Percentiles rank a stretch among this genome's conserved stretches.
Conservation (phyloP, 2,329 filamentous ascomycete species). For the Grosmannia huntii region DNA sequence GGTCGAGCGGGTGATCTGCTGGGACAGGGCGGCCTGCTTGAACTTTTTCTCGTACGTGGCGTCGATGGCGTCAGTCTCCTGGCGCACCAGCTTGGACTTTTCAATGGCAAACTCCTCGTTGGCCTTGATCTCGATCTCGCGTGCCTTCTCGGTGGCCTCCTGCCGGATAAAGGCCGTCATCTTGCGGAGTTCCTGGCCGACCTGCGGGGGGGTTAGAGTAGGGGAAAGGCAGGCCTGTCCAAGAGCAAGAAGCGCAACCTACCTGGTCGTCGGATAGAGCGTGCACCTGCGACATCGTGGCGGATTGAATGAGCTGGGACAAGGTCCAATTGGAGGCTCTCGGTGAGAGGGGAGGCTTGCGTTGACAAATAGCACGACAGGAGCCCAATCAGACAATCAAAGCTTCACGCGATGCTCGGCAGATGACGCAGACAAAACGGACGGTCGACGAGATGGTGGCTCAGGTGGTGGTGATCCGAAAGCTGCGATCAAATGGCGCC, state of each 20-base stretch:
- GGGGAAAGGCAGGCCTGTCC: neutral
- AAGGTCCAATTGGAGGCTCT: too few relatives aligned
- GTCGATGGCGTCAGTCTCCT: slow-evolving; percentile 91
- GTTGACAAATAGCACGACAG: neutral
- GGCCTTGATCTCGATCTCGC: slow-evolving; percentile 95
- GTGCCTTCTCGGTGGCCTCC: slow-evolving; percentile 92
- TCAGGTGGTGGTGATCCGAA: too few relatives aligned
- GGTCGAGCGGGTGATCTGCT: slow-evolving; percentile 96
- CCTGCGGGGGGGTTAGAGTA: slow-evolving; percentile 37
- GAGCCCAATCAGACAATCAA: neutral
- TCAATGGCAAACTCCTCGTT: slow-evolving; percentile 99
- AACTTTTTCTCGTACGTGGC: slow-evolving; percentile 94
- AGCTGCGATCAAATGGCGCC: too few relatives aligned
- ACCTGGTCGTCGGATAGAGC: slow-evolving; percentile 97
- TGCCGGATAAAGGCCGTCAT: slow-evolving; percentile 99
- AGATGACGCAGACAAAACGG: too few relatives aligned
- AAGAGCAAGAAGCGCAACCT: slow-evolving; percentile 18
- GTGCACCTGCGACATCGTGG: slow-evolving; percentile 82
- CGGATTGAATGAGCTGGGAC: slow-evolving; percentile 15
- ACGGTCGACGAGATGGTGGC: too few relatives aligned
- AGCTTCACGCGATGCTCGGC: too few relatives aligned
- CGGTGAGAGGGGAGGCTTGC: neutral
- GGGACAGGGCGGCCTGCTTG: slow-evolving; percentile 95
- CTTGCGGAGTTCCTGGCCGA: slow-evolving; percentile 96
- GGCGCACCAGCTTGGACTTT: slow-evolving; percentile 94